Base-by-base conservation (phyloP, 2,329 filamentous ascomycete species). In the Erysiphe pulchra region DNA sequence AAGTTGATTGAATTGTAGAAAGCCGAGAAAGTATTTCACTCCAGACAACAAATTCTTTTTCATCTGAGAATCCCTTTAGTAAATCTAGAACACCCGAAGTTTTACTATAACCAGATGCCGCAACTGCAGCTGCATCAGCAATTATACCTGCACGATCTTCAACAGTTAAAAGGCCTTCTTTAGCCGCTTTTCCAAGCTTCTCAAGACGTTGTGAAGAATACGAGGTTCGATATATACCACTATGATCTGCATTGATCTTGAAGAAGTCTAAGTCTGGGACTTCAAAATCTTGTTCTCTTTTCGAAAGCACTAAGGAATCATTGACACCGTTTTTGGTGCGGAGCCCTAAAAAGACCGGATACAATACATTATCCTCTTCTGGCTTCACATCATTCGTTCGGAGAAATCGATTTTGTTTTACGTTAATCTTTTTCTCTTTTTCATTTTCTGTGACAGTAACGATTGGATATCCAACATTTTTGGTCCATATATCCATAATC, bases 401-500 rank as follows among this genome's bases (percentile, higher is more conserved):
- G 50, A 95, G 66, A 70, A 94, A 93, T 45, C 87, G 81, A 63
- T 94, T 94, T 63, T 95, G 87, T 69, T 90, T 90, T 52, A 95
- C 68, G 50, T 78, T 77, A 55, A 94, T 86, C 17, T 76, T 77
- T 49, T 73, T 78, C 42, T 77, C 69, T 24, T 68, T 66, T 47
- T 76, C 67, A 48, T 80, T 73, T 60, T 87, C 82, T 0, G 80
- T 82, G 28, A 95, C 85, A 8, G 79, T 80, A 41, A 95, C 72
- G 36, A 95, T 86, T 0, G 87, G 87, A 63, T 80, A 94, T 45
- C 87, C 87, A 47, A 95, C 80, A 56, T 93, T 80, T 70, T 93
- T 94, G 45, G 87, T 95, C 87, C 87, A 95, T 52, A 87, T 83
- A 46, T 85, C 79, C 77, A 94, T 94, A 47, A 94, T 80, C 50